These are phyloP conservation scores for Pyrenophora tritici-repentis DNA, from an alignment of 2,329 filamentous ascomycete species.

Conservation along the genomic window DNA sequence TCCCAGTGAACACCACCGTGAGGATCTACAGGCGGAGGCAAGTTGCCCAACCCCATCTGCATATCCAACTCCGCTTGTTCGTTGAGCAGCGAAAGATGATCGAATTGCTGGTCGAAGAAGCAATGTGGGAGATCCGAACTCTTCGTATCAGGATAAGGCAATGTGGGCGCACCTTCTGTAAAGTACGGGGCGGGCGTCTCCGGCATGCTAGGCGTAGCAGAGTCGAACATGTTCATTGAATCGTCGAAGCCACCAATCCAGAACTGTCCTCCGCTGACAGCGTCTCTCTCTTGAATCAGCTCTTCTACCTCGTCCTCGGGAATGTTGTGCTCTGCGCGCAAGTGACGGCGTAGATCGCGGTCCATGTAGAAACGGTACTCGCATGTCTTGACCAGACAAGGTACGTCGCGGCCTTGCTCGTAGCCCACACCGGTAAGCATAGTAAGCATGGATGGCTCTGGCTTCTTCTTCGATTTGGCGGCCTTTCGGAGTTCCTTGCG, in stretches of 20 bases:
- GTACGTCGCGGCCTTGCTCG: slow-evolving; percentile 54
- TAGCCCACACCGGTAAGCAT: slow-evolving; percentile 64
- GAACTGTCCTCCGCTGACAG: slow-evolving; percentile 51
- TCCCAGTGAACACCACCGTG: slow-evolving; percentile 29
- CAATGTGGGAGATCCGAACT: background rate
- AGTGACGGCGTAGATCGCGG: slow-evolving; percentile 62
- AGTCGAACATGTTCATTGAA: slow-evolving; percentile 25
- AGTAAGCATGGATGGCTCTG: slow-evolving; percentile 42
- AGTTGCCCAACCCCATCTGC: slow-evolving; percentile 26
- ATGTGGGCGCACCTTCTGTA: slow-evolving; percentile 11
- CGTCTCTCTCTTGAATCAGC: slow-evolving; percentile 48
- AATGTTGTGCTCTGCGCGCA: slow-evolving; percentile 52
- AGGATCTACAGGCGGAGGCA: slow-evolving; percentile 27
- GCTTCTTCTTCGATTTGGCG: slow-evolving; percentile 44
- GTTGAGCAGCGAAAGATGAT: slow-evolving; percentile 22
- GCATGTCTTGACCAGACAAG: slow-evolving; percentile 59
- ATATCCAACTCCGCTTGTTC: slow-evolving; percentile 34
- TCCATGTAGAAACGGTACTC: slow-evolving; percentile 61
- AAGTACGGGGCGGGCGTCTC: slow-evolving; percentile 39
- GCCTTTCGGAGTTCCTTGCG: slow-evolving; percentile 43
- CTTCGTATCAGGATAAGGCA: slow-evolving; percentile 8
- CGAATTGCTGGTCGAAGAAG: slow-evolving; percentile 17
- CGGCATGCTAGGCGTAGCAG: slow-evolving; percentile 38
- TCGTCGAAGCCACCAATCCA: slow-evolving; percentile 51
- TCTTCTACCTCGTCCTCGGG: slow-evolving; percentile 44